Evolutionary conservation across 2,329 filamentous ascomycete genomes (phyloP), one percentile per base, ranked within the genome.

Genomic region (Chrysosporium keratinophilum): DNA sequence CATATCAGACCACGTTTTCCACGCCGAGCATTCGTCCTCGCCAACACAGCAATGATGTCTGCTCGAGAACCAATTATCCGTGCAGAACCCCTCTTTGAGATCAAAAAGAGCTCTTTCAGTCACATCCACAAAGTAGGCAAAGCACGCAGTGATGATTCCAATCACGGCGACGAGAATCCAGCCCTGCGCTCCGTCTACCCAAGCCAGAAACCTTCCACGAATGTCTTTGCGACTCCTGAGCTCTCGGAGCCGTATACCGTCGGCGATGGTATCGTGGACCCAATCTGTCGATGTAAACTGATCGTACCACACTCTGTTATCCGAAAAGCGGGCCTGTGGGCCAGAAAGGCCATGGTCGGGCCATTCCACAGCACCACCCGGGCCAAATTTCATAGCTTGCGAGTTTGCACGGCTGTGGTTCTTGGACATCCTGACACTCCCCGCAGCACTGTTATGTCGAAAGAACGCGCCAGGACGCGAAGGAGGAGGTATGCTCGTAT

Each of bases 251-350:
- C 93, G 86, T 63, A 89, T 88, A 9, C 90, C 88, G 70, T 97
- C 93, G 63, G 89, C 88, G 61, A 98, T 96, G 67, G 86, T 90
- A 69, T 98, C 93, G 67, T 95, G 91, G 0, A 98, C 90, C 93
- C 93, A 98, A 69, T 98, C 91, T 53, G 88, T 96, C 5, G 88
- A 95, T 5, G 89, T 95, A 65, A 95, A 95, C 70, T 98, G 93
- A 74, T 98, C 93, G 71, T 97, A 97, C 93, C 93, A 97, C 9
- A 94, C 86, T 56, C 93, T 83, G 61, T 97, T 89, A 64, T 96
- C 87, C 49, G 84, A 75, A 61, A 82, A 84, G 9, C 85, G 71
- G 3, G 81, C 83, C 34, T 76, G 73, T 52, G 71, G 52, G 3
- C 58, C 63, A 61, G 41, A 14, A 34, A 35, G 11, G 23, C 35